Evolutionary conservation across 2,329 filamentous ascomycete genomes (phyloP).

Genomic region (Fusarium pseudonygamai): DNA sequence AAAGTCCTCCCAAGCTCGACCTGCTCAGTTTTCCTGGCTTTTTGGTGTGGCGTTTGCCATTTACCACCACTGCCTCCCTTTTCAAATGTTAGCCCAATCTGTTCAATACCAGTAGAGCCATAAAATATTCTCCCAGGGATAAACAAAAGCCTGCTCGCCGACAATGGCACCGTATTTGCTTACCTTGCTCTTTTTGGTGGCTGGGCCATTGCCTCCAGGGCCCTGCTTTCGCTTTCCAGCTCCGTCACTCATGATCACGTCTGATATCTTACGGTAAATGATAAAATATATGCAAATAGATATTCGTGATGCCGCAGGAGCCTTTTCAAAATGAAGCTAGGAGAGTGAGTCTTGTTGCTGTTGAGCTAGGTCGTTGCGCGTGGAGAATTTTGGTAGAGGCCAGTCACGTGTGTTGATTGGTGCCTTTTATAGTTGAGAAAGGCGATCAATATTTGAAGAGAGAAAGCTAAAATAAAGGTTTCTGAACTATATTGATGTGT

Average conservation of each 20-base stretch:
- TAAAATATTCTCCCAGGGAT: not conserved
- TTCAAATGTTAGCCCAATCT: constrained; percentile 14
- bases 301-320: not conserved
- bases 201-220: constrained; percentile 40
- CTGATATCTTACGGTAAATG: not conserved
- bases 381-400: constrained; percentile 33
- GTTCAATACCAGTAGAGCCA: not conserved
- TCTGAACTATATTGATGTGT: not conserved
- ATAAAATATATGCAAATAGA: not conserved
- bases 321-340: not conserved
- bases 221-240: constrained; percentile 50
- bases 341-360: not conserved
- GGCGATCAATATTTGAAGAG: not conserved
- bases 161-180: constrained; percentile 9
- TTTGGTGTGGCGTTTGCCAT: constrained; percentile 70
- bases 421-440: not conserved
- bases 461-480: not conserved
- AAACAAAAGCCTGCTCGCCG: not conserved
- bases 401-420: constrained; percentile 30
- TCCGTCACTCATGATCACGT: constrained; percentile 44
- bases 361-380: constrained; percentile 16
- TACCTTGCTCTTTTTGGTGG: constrained; percentile 55
- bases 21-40: constrained; percentile 57
- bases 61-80: constrained; percentile 64
- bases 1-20: constrained; percentile 58